Percentiles rank a stretch among this genome's conserved stretches.
phyloP scores from a whole-genome alignment of 2,329 filamentous ascomycete species.

The Aureobasidium pullulans region DNA sequence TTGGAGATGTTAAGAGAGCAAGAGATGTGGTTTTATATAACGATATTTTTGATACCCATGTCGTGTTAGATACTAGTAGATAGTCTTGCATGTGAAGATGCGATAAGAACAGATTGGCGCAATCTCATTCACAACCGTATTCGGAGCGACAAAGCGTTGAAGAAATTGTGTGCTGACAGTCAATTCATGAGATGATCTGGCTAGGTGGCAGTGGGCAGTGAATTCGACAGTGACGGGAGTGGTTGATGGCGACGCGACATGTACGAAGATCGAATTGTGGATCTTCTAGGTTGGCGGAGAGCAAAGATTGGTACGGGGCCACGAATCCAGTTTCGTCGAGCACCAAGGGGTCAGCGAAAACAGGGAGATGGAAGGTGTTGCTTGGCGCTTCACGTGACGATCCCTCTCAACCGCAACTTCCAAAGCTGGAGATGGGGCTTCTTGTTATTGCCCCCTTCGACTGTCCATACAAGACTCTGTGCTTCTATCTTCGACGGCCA shows the following conservation, averaged over 20 bases:
- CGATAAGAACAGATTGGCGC: constrained; percentile 3
- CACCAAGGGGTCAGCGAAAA: neutral
- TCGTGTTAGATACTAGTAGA: neutral
- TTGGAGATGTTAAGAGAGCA: neutral
- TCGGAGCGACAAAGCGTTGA: constrained; percentile 3
- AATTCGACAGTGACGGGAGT: neutral
- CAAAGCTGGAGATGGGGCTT: constrained; percentile 11
- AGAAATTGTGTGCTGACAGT: neutral
- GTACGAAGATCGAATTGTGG: constrained; percentile 4
- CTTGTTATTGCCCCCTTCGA: constrained; percentile 13
- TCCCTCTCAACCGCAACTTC: constrained; percentile 11
- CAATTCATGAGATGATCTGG: neutral
- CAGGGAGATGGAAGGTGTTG: constrained; percentile 1
- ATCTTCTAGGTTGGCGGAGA: neutral
- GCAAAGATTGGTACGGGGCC: constrained; percentile 2
- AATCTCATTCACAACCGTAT: constrained; percentile 7
- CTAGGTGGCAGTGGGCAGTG: neutral
- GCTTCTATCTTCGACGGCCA: constrained; percentile 6
- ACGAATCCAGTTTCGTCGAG: constrained; percentile 5
- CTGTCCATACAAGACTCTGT: constrained; percentile 11
- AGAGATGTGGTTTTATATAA: neutral
- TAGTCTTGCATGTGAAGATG: neutral
- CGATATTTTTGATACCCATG: neutral
- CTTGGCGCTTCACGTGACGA: constrained; percentile 10
- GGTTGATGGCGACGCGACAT: neutral